Base-by-base conservation (phyloP, 345 rosid species). In the Brassica cretica region DNA sequence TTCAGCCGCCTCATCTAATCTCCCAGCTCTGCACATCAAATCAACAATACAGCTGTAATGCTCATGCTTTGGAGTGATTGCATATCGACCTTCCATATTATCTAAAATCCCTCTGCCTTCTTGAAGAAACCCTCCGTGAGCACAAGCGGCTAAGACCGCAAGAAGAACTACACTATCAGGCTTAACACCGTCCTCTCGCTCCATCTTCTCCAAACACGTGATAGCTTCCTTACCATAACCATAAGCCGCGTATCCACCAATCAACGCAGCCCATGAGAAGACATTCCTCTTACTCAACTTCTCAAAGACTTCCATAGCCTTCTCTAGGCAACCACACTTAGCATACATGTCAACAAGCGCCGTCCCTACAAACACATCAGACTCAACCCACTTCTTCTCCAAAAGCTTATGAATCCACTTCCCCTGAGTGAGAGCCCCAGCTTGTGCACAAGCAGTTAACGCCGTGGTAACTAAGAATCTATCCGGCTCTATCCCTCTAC, bases 41-140 rank as follows among this genome's bases (percentile, higher is more conserved):
- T 87, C 88, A 39, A 89, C 89, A 2, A 86, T 80, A 78, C 88
- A 89, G 68, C 91, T 87, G 15, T 84, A 89, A 55, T 87, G 91
- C 70, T 89, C 93, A 73, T 89, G 89, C 70, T 77, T 85, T 5
- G 91, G 87, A 56, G 70, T 60, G 55, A 86, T 62, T 16, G 85
- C 77, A 6, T 82, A 85, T 60, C 41, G 70, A 24, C 39, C 35
- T 76, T 85, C 84, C 93, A 89, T 85, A 65, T 72, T 80, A 6
- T 78, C 75, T 2, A 87, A 80, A 76, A 86, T 41, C 53, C 46
- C 0, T 70, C 51, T 66, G 7, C 88, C 91, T 81, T 87, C 87
- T 65, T 80, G 70, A 32, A 77, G 76, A 64, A 78, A 84, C 16
- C 91, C 93, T 60, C n/a, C n/a, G 69, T 89, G 89, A 18, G 86